Evolutionary conservation across 768 basidiomycete species (phyloP).

Genomic region (Lanmaoa rubissima): DNA sequence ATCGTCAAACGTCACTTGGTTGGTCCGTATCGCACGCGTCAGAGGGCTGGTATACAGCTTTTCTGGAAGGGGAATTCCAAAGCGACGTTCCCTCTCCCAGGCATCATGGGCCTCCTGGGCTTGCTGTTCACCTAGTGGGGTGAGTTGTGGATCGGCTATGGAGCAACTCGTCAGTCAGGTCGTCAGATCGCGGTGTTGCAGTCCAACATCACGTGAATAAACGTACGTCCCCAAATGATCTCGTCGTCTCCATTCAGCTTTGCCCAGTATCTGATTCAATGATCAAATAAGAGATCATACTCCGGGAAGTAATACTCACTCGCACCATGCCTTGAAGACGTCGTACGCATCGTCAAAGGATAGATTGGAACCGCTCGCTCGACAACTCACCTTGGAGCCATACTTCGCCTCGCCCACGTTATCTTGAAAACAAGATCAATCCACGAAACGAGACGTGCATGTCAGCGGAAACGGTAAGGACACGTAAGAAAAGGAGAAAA

Average conservation of each 20-base stretch:
- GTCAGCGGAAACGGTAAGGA: not conserved
- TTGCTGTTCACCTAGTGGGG: constrained; percentile 54
- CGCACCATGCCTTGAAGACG: constrained; percentile 49
- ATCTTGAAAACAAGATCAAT: constrained; percentile 39
- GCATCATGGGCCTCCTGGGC: constrained; percentile 35
- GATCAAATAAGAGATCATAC: not conserved
- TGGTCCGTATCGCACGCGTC: constrained; percentile 58
- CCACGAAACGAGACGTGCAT: too few species aligned
- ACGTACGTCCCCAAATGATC: constrained; percentile 72
- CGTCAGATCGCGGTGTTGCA: not conserved
- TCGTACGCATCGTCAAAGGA: not conserved
- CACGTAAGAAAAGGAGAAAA: not conserved
- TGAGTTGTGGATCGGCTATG: constrained; percentile 50
- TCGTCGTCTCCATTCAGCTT: constrained; percentile 63
- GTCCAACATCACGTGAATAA: not conserved
- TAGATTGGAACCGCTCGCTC: not conserved
- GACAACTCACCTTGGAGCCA: constrained; percentile 42
- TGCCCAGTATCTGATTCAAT: constrained; percentile 52
- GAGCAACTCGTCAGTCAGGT: not conserved
- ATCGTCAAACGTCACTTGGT: constrained; percentile 49
- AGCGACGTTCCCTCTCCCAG: constrained; percentile 14
- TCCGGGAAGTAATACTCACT: constrained; percentile 38
- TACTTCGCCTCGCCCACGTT: constrained; percentile 70
- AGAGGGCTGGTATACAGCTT: constrained; percentile 45
- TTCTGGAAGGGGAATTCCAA: constrained; percentile 19